Base-by-base conservation (phyloP, 2,329 filamentous ascomycete species). In the Monosporascus sp. region DNA sequence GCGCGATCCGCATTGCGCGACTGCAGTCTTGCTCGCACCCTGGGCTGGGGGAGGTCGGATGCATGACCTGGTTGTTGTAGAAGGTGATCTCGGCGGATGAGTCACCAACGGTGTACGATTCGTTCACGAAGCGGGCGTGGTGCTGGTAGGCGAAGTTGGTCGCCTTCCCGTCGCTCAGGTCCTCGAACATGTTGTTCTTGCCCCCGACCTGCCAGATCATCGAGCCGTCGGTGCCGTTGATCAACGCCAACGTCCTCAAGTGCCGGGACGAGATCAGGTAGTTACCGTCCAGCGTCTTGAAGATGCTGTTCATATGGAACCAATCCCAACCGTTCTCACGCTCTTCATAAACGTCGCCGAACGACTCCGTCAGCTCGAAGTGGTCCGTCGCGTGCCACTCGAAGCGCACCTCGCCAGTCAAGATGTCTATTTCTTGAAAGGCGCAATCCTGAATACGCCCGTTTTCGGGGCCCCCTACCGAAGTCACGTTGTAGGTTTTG, bases 1-100 rank as follows among this genome's bases (percentile, higher is more conserved):
- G 69, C 8, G 60, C 65, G 54, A 79, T 67, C 58, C 75, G 72
- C 64, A 76, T 69, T n/a, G 73, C 79, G 28, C 75, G 75, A 31
- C 68, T 58, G 59, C 70, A 71, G 24, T 64, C 55, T 7, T 52
- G 48, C 2, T 60, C 55, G 52, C 69, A 71, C 22, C 54, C 60
- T 0, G 60, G 61, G 2, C 66, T 70, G 3, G 54, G 51, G 37
- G 57, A 58, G 14, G 46, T 55, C 5, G 50, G 28, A 38, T 63
- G 55, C 57, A 70, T 65, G 44, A 58, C 64, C 46, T 72, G 70
- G 59, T 74, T 73, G 58, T 73, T 70, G 53, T 73, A 74, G 41
- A 74, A 59, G 37, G 68, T 70, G 49, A 73, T 58, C 47, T 63
- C 54, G 15, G 50, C 59, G 43, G 66, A 65, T 18, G 60, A 58